phyloP scores from a whole-genome alignment of 352 stramenopile species.

The Phytophthora melonis region DNA sequence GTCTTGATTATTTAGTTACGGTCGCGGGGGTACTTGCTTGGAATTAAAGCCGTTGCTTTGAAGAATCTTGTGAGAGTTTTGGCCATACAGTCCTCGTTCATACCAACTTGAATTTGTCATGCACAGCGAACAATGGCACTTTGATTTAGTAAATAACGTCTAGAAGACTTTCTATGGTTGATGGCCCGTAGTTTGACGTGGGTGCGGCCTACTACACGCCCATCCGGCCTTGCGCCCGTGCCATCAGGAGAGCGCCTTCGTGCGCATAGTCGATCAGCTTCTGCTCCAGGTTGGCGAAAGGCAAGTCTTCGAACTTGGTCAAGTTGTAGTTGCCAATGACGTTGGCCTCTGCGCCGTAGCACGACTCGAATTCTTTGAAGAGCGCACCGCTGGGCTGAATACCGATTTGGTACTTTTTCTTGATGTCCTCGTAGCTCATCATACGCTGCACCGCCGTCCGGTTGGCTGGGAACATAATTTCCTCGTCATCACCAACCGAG shows the following conservation, averaged over 20 bases:
- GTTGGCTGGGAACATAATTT: conserved; percentile 22
- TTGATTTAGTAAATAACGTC: conserved; percentile 39
- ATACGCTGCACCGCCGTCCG: conserved; percentile 34
- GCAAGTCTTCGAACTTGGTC: conserved; percentile 47
- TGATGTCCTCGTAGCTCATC: conserved; percentile 59
- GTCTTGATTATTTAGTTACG: no score
- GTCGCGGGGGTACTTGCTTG: no score
- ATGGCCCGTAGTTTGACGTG: conserved; percentile 1
- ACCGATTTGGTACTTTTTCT: conserved; percentile 53
- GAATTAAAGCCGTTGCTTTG: no score
- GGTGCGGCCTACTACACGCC: conserved; percentile 8
- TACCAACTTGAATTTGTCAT: no score
- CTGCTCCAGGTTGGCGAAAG: conserved; percentile 59
- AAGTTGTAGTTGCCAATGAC: conserved; percentile 53
- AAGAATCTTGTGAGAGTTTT: no score
- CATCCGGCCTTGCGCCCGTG: conserved; percentile 23
- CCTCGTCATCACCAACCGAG: conserved; percentile 4
- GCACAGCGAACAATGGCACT: conserved; percentile 9
- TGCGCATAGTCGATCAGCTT: conserved; percentile 63
- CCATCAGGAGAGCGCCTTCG: conserved; percentile 48
- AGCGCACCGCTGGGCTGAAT: conserved; percentile 51
- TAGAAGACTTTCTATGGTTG: conserved; percentile 34
- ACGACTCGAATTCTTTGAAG: conserved; percentile 63
- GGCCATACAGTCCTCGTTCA: no score
- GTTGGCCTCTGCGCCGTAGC: conserved; percentile 56